phyloP scores from a whole-genome alignment of 352 stramenopile genomes.

The Phytophthora hybrid region DNA sequence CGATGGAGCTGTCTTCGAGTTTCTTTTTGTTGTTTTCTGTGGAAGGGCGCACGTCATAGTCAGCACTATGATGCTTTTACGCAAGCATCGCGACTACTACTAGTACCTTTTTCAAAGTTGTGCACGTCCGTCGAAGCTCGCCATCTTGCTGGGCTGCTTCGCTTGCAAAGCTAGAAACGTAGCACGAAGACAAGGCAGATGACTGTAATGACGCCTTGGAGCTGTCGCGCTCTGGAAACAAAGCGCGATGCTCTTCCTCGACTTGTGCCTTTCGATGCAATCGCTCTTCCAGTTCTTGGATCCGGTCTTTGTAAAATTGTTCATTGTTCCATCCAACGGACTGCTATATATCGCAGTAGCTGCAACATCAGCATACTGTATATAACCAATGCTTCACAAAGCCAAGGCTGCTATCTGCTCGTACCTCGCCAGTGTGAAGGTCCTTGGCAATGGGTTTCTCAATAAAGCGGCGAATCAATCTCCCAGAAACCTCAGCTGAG shows the following conservation, averaged over 20 bases:
- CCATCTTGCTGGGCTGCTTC: conserved; percentile 11
- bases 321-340: conserved; percentile 28
- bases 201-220: conserved; percentile 23
- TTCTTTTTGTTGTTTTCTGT: conserved; percentile 30
- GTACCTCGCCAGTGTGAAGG: conserved; percentile 14
- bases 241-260: conserved; percentile 40
- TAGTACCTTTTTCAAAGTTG: conserved; percentile 27
- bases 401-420: neutral
- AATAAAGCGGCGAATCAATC: neutral
- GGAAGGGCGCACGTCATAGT: neutral
- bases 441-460: neutral
- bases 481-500: conserved; percentile 2
- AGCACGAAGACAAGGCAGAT: conserved; percentile 19
- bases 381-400: no score
- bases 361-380: no score
- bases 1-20: conserved; percentile 21
- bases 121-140: conserved; percentile 9
- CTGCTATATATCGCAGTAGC: neutral
- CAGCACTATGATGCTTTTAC: neutral
- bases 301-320: conserved; percentile 31
- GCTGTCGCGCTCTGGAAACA: conserved; percentile 28
- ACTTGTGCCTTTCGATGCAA: conserved; percentile 36
- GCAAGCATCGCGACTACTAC: neutral
- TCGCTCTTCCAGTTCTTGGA: conserved; percentile 41
- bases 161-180: conserved; percentile 15